These are phyloP conservation scores for Venturia asperata DNA, from an alignment of 2,329 filamentous ascomycete genomes.

Conservation along the genomic window DNA sequence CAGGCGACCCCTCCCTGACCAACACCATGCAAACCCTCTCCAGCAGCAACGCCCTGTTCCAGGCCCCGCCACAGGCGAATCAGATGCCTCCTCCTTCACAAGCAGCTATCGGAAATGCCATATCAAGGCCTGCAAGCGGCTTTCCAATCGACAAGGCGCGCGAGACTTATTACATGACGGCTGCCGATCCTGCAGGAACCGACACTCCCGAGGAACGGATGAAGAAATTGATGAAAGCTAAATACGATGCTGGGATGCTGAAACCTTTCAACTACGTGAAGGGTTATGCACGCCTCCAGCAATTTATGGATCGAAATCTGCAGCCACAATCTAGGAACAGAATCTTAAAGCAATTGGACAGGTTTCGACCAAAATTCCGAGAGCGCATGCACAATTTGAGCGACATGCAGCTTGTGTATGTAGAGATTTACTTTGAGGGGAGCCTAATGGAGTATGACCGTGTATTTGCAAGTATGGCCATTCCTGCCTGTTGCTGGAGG, in stretches of 20 bases:
- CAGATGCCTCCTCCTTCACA: constrained; percentile 36
- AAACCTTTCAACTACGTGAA: constrained; percentile 99
- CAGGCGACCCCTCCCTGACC: constrained; percentile 49
- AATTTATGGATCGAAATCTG: constrained; percentile 88
- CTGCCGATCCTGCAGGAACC: constrained; percentile 84
- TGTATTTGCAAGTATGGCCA: constrained; percentile 97
- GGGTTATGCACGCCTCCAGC: constrained; percentile 80
- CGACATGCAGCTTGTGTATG: constrained; percentile 87
- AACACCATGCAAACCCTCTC: constrained; percentile 34
- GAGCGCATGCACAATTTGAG: constrained; percentile 89
- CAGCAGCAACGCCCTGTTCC: constrained; percentile 33
- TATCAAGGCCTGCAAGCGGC: constrained; percentile 54
- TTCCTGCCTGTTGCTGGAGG: constrained; percentile 95
- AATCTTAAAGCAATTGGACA: constrained; percentile 83
- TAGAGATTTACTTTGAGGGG: constrained; percentile 99
- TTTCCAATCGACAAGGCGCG: constrained; percentile 63
- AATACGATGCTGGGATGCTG: constrained; percentile 89
- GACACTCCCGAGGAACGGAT: constrained; percentile 87
- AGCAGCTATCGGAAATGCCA: constrained; percentile 45
- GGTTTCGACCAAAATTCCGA: constrained; percentile 90
- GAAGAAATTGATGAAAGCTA: constrained; percentile 87
- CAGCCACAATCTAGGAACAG: constrained; percentile 76
- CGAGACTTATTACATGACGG: constrained; percentile 91
- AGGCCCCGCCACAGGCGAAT: constrained; percentile 1
- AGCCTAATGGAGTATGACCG: constrained; percentile 97